Base-by-base conservation (phyloP, 1,284 basidiomycete species). In the Golubevia pallescens region DNA sequence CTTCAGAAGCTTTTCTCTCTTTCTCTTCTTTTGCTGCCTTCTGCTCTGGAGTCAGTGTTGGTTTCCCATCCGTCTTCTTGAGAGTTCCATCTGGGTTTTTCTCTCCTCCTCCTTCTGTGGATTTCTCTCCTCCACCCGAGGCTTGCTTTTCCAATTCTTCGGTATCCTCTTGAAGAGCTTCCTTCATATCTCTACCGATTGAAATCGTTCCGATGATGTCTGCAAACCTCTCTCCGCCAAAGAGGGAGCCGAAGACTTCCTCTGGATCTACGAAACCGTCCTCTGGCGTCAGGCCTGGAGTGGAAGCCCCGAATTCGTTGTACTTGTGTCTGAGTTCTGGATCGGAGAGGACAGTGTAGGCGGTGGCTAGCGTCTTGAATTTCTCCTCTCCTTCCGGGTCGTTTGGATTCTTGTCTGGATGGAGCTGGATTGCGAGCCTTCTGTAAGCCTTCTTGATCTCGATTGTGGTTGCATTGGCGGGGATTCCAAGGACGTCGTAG, bases 391-490 rank as follows among this genome's bases (percentile, higher is more conserved):
- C 95, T 65, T 91, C 88, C 0, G 94, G 94, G 86, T 98, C 94
- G 80, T 94, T 92, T 0, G 92, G 93, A 83, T 98, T 98, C 89
- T 98, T 89, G 73, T 89, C 88, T 1, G 88, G 88, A 74, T 89
- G 88, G 56, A 88, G 91, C 86, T 96, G 96, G 87, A 97, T 97
- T 1, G 96, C 96, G 61, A 97, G 88, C 19, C 95, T 91, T 60
- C 95, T 90, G 87, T 99, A 99, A 1, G 96, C 93, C 86, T 95
- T 97, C 88, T 98, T 98, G 85, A 99, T 90, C 66, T 96, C 93
- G 13, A 93, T 93, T 1, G 89, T 89, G 14, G 91, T 91, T 3
- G 93, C 93, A 65, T 90, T 89, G 13, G 93, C 88, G 0, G 91
- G 86, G 0, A 96, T 89, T 3, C 92, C 92, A 2, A 96, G 88